Conservation (phyloP, 1,284 basidiomycete species). For the Wolfiporia cocos region DNA sequence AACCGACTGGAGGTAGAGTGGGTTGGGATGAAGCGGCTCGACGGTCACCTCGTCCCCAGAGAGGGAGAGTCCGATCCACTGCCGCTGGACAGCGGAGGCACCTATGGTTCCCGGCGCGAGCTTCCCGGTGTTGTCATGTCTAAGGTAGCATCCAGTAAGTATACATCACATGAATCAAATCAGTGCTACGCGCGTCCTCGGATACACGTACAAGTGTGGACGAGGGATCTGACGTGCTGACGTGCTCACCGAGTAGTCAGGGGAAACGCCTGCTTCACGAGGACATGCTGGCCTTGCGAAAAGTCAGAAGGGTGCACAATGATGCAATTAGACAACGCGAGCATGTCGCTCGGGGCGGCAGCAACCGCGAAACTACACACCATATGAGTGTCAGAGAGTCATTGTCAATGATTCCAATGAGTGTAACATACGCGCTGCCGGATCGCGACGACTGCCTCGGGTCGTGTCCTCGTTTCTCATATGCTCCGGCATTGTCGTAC, state of each 20-base stretch:
- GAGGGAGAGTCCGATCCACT: constrained; percentile 83
- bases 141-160: constrained; percentile 29
- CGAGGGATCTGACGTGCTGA: not conserved
- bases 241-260: constrained; percentile 73
- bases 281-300: constrained; percentile 62
- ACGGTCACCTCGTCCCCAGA: constrained; percentile 73
- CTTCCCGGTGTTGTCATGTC: constrained; percentile 73
- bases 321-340: constrained; percentile 80
- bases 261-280: constrained; percentile 65
- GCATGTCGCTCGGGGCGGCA: constrained; percentile 48
- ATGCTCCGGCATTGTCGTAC: constrained; percentile 50
- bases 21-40: constrained; percentile 58
- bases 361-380: constrained; percentile 50
- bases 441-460: constrained; percentile 24
- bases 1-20: constrained; percentile 69
- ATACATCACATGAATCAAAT: not conserved
- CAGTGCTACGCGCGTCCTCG: not conserved
- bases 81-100: constrained; percentile 64
- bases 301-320: constrained; percentile 80
- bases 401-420: too few species aligned
- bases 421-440: constrained; percentile 41
- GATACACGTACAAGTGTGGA: not conserved
- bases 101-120: constrained; percentile 61
- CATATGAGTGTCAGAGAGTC: not conserved
- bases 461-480: constrained; percentile 26